These are phyloP conservation scores for Conringia planisiliqua DNA, from an alignment of 345 rosid genomes.

Conservation along the genomic window DNA sequence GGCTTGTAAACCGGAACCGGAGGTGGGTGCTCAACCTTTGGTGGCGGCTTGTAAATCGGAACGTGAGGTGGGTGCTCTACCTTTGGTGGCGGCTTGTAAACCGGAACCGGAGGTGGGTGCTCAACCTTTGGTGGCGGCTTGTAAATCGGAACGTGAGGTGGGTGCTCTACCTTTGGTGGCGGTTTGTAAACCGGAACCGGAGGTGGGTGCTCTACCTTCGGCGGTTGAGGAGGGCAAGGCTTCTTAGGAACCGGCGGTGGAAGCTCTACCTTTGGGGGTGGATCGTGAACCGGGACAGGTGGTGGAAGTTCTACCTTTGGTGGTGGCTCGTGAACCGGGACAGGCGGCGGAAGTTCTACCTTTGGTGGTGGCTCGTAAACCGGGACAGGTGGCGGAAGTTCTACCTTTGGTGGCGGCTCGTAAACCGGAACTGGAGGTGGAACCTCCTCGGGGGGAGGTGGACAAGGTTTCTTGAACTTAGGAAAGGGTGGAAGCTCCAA, in stretches of 20 bases:
- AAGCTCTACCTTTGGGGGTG: slow-evolving; percentile 26
- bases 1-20: slow-evolving; percentile 17
- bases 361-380: slow-evolving; percentile 26
- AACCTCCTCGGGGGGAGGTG: slow-evolving; percentile 29
- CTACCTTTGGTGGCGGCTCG: slow-evolving; percentile 27
- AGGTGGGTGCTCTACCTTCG: slow-evolving; percentile 26
- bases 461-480: slow-evolving; percentile 27
- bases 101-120: slow-evolving; percentile 26
- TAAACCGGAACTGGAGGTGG: slow-evolving; percentile 33
- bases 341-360: slow-evolving; percentile 29
- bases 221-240: not conserved
- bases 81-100: slow-evolving; percentile 20
- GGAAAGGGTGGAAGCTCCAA: slow-evolving; percentile 34
- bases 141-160: slow-evolving; percentile 30
- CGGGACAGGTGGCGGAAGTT: slow-evolving; percentile 37
- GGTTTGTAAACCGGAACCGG: slow-evolving; percentile 23
- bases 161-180: slow-evolving; percentile 11
- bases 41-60: slow-evolving; percentile 27
- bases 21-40: slow-evolving; percentile 25
- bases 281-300: slow-evolving; percentile 6
- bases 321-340: slow-evolving; percentile 22
- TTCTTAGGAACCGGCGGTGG: slow-evolving; percentile 33
- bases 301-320: slow-evolving; percentile 28
- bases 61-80: slow-evolving; percentile 26
- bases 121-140: slow-evolving; percentile 24